phyloP scores from a whole-genome alignment of 2,329 filamentous ascomycete genomes.

The Aureobasidium sp. region DNA sequence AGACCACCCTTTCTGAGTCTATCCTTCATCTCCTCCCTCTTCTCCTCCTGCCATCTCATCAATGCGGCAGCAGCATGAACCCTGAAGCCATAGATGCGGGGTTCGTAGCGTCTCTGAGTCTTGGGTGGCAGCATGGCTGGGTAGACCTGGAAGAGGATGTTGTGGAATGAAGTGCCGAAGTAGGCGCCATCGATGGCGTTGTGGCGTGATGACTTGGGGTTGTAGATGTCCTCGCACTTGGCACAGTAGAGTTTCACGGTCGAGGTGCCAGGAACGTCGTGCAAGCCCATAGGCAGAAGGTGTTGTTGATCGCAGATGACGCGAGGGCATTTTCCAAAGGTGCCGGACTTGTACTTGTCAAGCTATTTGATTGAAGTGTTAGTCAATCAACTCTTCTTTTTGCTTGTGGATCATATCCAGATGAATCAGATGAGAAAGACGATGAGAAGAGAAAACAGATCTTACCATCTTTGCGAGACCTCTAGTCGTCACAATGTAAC shows the following conservation, averaged over 20 bases:
- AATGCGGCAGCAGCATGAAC: conserved; percentile 85
- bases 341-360: conserved; percentile 96
- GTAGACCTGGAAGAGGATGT: conserved; percentile 98
- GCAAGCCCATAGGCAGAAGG: conserved; percentile 88
- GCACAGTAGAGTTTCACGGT: conserved; percentile 96
- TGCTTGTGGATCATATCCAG: not conserved
- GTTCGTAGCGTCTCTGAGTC: conserved; percentile 77
- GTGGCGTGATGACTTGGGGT: conserved; percentile 94
- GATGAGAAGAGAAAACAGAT: conserved; percentile 13
- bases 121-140: conserved; percentile 83
- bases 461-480: conserved; percentile 92
- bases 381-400: not conserved
- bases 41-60: conserved; percentile 80
- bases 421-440: not conserved
- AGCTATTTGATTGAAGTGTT: conserved; percentile 50
- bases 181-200: conserved; percentile 94
- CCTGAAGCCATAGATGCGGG: conserved; percentile 89
- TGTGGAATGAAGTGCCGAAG: conserved; percentile 97
- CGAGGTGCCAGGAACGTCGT: conserved; percentile 79
- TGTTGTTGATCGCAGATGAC: conserved; percentile 92
- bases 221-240: conserved; percentile 97
- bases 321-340: conserved; percentile 96
- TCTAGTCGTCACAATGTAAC: conserved; percentile 93
- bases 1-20: conserved; percentile 62
- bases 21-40: conserved; percentile 74